These are phyloP conservation scores for Penicillium crystallinum DNA, from an alignment of 495 filamentous ascomycete species.

Conservation along the genomic window DNA sequence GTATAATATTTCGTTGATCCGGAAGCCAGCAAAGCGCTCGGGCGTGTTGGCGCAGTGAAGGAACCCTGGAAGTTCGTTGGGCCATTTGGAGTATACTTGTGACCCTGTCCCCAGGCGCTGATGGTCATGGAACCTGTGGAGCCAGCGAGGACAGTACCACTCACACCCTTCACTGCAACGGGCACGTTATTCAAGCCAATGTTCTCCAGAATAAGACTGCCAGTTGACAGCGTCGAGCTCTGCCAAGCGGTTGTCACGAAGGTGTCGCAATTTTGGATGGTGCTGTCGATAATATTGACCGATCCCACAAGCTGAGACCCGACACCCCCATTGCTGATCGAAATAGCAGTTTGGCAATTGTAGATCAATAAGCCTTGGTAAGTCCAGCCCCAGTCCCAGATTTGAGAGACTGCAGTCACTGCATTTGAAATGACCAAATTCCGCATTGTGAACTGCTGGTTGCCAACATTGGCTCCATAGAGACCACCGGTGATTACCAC, in stretches of 20 bases:
- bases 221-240: conserved; percentile 38
- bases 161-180: conserved; percentile 53
- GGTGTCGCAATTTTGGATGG: conserved; percentile 57
- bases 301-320: conserved; percentile 36
- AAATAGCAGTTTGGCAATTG: conserved; percentile 50
- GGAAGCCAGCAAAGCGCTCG: conserved; percentile 31
- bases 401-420: conserved; percentile 55
- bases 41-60: conserved; percentile 31
- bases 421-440: conserved; percentile 64
- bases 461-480: conserved; percentile 60
- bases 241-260: conserved; percentile 56
- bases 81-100: conserved; percentile 42
- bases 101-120: conserved; percentile 49
- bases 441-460: conserved; percentile 78
- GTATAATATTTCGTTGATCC: conserved; percentile 43
- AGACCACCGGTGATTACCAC: conserved; percentile 67
- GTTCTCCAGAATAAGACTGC: conserved; percentile 63
- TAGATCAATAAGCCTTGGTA: conserved; percentile 45
- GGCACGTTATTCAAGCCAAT: conserved; percentile 56
- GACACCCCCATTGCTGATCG: conserved; percentile 34
- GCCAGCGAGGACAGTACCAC: conserved; percentile 52
- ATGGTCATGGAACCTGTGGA: conserved; percentile 51
- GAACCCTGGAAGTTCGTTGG: conserved; percentile 39
- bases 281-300: conserved; percentile 51
- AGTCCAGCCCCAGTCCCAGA: conserved; percentile 57